Evolutionary conservation across 1,284 basidiomycete genomes (phyloP).

Genomic region (Schizopora paradoxa): DNA sequence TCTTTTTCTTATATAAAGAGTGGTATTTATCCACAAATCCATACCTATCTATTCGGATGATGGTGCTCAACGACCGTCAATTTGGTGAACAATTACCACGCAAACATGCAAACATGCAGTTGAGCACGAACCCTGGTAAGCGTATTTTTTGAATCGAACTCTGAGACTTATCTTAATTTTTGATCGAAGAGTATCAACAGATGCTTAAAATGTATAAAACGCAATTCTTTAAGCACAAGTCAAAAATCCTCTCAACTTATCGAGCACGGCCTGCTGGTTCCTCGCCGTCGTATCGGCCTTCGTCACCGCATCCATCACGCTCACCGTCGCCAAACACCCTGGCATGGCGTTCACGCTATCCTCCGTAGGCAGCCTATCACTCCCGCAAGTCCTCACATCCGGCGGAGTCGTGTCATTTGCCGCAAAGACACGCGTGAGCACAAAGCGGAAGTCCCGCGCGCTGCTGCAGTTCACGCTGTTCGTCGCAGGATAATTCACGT

Average conservation of each 20-base stretch:
- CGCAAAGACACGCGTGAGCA: slow-evolving; percentile 37
- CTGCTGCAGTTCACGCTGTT: slow-evolving; percentile 31
- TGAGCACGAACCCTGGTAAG: too few relatives aligned
- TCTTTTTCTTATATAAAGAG: too few relatives aligned
- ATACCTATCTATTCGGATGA: too few relatives aligned
- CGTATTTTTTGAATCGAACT: too few relatives aligned
- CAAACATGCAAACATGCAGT: too few relatives aligned
- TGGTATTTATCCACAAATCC: too few relatives aligned
- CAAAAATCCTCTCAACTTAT: slow-evolving; percentile 30
- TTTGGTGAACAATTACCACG: too few relatives aligned
- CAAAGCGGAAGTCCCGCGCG: slow-evolving; percentile 36
- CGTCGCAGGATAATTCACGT: slow-evolving; percentile 45
- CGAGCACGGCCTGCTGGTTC: slow-evolving; percentile 35
- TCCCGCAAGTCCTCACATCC: slow-evolving; percentile 41
- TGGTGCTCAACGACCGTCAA: too few relatives aligned
- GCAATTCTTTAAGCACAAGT: slow-evolving; percentile 24
- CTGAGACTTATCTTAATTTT: too few relatives aligned
- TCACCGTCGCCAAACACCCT: slow-evolving; percentile 40
- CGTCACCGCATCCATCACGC: slow-evolving; percentile 38
- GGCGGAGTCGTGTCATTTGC: slow-evolving; percentile 1
- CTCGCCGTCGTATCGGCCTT: slow-evolving; percentile 38
- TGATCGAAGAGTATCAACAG: too few relatives aligned
- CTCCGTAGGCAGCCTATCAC: slow-evolving; percentile 36
- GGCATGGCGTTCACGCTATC: slow-evolving; percentile 28
- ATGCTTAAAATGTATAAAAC: too few relatives aligned